Evolutionary conservation across 768 basidiomycete species (phyloP).

Genomic region (Termitomyces sp.): DNA sequence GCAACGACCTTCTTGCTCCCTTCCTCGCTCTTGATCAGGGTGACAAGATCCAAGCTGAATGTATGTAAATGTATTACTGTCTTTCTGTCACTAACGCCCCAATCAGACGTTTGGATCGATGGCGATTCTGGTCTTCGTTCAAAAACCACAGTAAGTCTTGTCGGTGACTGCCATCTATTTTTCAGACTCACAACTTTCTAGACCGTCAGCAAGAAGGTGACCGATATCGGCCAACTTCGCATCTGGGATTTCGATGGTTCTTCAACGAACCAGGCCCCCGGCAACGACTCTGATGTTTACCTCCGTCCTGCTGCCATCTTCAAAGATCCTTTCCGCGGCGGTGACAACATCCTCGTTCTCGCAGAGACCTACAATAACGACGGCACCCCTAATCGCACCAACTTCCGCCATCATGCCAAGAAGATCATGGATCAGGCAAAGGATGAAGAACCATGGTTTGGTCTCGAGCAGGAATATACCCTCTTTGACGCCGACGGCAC

Average conservation of each 20-base stretch:
- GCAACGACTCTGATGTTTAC: slow-evolving; percentile 94
- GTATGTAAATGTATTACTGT: slow-evolving; percentile 38
- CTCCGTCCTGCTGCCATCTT: slow-evolving; percentile 97
- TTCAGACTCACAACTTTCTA: slow-evolving; percentile 27
- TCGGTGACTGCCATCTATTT: background rate
- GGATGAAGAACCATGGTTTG: slow-evolving; percentile 87
- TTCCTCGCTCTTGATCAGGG: slow-evolving; percentile 90
- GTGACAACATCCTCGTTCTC: slow-evolving; percentile 95
- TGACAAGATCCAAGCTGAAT: slow-evolving; percentile 92
- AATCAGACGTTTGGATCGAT: slow-evolving; percentile 95
- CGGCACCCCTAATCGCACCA: slow-evolving; percentile 95
- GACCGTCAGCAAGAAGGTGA: slow-evolving; percentile 87
- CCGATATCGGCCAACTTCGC: slow-evolving; percentile 86
- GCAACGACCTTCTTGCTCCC: slow-evolving; percentile 84
- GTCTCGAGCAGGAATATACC: slow-evolving; percentile 99
- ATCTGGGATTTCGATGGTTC: slow-evolving; percentile 99
- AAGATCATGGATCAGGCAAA: slow-evolving; percentile 96
- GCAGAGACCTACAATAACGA: slow-evolving; percentile 99
- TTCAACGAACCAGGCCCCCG: slow-evolving; percentile 96
- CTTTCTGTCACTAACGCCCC: slow-evolving; percentile 15
- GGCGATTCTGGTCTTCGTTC: slow-evolving; percentile 92
- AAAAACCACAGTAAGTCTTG: slow-evolving; percentile 83
- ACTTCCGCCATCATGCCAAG: slow-evolving; percentile 89
- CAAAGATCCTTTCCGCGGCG: slow-evolving; percentile 99
- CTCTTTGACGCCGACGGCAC: slow-evolving; percentile 89